Percentiles rank a stretch among this genome's conserved stretches.
Conservation (phyloP, 495 filamentous ascomycete species). For the Evernia prunastri region DNA sequence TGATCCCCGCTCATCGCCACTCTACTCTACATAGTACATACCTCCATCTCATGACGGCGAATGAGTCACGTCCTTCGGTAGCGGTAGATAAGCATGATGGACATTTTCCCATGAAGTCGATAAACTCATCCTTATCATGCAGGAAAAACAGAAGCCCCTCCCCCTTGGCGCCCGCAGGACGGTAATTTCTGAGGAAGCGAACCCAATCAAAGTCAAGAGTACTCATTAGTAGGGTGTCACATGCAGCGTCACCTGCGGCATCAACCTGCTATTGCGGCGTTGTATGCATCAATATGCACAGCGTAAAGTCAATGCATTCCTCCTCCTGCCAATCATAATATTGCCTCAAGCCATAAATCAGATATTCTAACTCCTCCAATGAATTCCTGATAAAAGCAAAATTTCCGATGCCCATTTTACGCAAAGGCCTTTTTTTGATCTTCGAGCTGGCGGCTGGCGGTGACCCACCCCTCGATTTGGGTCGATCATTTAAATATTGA, state of each 20-base stretch:
- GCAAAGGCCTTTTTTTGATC: neutral
- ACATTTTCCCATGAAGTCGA: neutral
- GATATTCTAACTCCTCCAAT: conserved; percentile 3
- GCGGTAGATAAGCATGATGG: conserved; percentile 1
- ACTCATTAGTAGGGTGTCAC: neutral
- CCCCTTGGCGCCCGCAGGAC: conserved; percentile 7
- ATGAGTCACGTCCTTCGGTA: neutral
- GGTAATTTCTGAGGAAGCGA: conserved; percentile 14
- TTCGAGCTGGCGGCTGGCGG: neutral
- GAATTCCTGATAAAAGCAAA: conserved; percentile 1
- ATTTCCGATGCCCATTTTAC: neutral
- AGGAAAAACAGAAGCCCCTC: no score
- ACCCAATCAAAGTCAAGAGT: conserved; percentile 1
- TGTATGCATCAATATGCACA: neutral
- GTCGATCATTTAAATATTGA: conserved; percentile 1
- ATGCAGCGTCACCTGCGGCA: no score
- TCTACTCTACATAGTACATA: no score
- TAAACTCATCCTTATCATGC: conserved; percentile 8
- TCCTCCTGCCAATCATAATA: conserved; percentile 5
- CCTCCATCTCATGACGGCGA: neutral
- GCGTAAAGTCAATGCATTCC: neutral
- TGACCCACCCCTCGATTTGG: neutral
- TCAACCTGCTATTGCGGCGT: neutral
- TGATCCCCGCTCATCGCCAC: neutral
- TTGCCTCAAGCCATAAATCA: neutral